Conservation (phyloP, 2,329 filamentous ascomycete genomes). For the Colletotrichum limetticola region DNA sequence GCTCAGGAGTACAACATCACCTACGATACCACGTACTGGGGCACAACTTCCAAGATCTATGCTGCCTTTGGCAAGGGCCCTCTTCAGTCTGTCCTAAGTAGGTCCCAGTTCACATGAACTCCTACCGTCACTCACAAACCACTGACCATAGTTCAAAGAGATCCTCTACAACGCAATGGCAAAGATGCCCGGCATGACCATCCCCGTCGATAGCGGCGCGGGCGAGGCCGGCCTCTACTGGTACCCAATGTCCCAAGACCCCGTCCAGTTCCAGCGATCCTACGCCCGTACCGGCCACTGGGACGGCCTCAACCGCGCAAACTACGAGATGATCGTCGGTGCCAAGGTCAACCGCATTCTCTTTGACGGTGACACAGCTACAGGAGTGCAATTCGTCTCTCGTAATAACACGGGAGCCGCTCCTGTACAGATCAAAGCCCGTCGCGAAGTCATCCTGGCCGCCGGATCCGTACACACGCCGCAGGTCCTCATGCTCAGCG, state of each 20-base stretch:
- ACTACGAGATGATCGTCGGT: conserved; percentile 41
- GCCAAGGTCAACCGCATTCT: conserved; percentile 39
- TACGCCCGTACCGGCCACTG: conserved; percentile 42
- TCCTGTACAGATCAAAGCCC: conserved; percentile 40
- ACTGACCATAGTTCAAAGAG: conserved; percentile 10
- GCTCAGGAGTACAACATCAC: conserved; percentile 37
- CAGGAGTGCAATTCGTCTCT: conserved; percentile 43
- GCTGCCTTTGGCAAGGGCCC: conserved; percentile 34
- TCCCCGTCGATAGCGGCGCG: conserved; percentile 39
- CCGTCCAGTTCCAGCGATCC: conserved; percentile 36
- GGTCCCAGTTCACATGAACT: not conserved
- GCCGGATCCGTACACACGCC: conserved; percentile 50
- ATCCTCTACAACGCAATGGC: conserved; percentile 40
- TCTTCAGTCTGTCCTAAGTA: conserved; percentile 35
- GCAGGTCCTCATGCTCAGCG: conserved; percentile 56
- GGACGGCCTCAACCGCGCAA: conserved; percentile 38
- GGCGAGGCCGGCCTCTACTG: conserved; percentile 42
- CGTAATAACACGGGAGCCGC: conserved; percentile 33
- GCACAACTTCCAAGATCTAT: conserved; percentile 34
- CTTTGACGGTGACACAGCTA: conserved; percentile 39
- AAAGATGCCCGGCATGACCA: conserved; percentile 39
- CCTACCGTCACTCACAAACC: not conserved
- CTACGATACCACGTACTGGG: conserved; percentile 38
- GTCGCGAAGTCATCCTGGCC: conserved; percentile 49
- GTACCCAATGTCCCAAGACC: conserved; percentile 40